These are phyloP conservation scores for Calendula officinalis DNA, from an alignment of 129 eudicot species.

Conservation along the genomic window DNA sequence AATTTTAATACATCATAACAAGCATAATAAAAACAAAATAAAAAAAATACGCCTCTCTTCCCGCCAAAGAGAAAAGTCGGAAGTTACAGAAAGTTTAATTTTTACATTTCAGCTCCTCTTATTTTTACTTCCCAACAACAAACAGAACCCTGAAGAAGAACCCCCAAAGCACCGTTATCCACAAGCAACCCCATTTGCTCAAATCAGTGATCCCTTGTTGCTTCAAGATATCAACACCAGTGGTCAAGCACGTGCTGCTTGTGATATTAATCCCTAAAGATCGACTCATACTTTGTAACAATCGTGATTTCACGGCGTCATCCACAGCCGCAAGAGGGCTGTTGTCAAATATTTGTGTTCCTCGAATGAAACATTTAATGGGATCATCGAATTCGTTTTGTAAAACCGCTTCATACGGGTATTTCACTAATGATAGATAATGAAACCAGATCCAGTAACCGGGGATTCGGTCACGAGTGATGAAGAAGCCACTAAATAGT, in stretches of 20 bases:
- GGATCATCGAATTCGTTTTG: constrained; percentile 76
- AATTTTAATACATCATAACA: not conserved
- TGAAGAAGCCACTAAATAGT: constrained; percentile 86
- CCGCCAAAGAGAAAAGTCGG: constrained; percentile 16
- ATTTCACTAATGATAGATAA: constrained; percentile 73
- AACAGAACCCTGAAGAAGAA: constrained; percentile 79
- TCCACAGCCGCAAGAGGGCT: constrained; percentile 73
- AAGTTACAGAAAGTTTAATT: constrained; percentile 5
- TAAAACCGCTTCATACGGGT: constrained; percentile 86
- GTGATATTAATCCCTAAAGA: constrained; percentile 58
- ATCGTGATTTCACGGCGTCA: constrained; percentile 46
- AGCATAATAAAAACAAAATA: not conserved
- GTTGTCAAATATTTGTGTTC: constrained; percentile 80
- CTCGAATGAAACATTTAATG: constrained; percentile 67
- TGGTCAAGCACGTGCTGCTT: constrained; percentile 63
- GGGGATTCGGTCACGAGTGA: constrained; percentile 80
- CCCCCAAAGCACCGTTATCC: constrained; percentile 84
- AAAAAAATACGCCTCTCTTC: not conserved
- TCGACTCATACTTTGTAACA: constrained; percentile 58
- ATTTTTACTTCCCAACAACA: constrained; percentile 87
- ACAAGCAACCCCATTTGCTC: constrained; percentile 83
- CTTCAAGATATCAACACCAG: constrained; percentile 65
- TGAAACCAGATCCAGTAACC: constrained; percentile 95
- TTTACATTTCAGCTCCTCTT: constrained; percentile 56
- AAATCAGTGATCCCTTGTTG: constrained; percentile 81